Conservation (phyloP, 1,284 basidiomycete species). For the Cryptococcus sp. region DNA sequence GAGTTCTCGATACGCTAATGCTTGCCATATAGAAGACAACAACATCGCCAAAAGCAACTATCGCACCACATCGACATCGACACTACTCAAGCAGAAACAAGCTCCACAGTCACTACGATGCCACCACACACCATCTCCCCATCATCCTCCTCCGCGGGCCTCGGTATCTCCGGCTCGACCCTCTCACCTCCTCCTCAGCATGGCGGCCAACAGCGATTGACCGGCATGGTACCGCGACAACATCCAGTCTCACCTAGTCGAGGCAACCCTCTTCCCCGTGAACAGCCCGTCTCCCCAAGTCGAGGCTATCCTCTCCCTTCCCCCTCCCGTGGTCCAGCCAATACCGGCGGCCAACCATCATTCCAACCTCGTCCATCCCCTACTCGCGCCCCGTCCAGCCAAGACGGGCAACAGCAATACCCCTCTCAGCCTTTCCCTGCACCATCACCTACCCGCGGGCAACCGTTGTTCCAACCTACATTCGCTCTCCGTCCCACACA, state of each 20-base stretch:
- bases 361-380: conserved; percentile 21
- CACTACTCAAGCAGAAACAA: background rate
- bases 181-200: conserved; percentile 24
- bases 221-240: conserved; percentile 22
- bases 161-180: conserved; percentile 37
- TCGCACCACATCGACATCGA: too few relatives aligned
- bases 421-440: conserved; percentile 1
- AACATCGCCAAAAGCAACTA: too few relatives aligned
- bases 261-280: background rate
- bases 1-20: too few relatives aligned
- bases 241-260: background rate
- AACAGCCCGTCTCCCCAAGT: background rate
- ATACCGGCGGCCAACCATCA: conserved; percentile 6
- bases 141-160: conserved; percentile 26
- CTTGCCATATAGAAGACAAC: too few relatives aligned
- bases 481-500: conserved; percentile 38
- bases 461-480: conserved; percentile 22
- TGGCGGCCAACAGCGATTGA: conserved; percentile 16
- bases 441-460: conserved; percentile 5
- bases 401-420: background rate
- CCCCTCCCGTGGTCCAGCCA: background rate
- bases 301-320: background rate
- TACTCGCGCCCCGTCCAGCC: conserved; percentile 1
- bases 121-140: conserved; percentile 34
- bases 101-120: conserved; percentile 14